These are phyloP conservation scores for Myxozyma melibiosi DNA, from an alignment of 805 yeast genomes.

Conservation along the genomic window DNA sequence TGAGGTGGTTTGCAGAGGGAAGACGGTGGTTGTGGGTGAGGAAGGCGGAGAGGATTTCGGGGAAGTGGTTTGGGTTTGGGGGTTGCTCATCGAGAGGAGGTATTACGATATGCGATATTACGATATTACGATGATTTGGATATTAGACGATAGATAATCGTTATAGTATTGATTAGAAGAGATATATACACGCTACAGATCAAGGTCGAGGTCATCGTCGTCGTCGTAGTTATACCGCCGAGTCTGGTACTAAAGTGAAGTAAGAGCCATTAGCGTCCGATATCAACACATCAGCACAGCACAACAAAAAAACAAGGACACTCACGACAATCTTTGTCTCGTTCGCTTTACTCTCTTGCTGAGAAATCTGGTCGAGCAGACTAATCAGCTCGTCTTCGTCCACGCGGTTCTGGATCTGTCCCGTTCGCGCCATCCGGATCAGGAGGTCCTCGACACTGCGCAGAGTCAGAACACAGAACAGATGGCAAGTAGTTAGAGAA, in stretches of 20 bases:
- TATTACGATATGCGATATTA: too few species aligned
- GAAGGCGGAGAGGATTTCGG: too few species aligned
- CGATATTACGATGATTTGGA: not conserved
- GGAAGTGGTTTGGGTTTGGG: too few species aligned
- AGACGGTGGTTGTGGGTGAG: too few species aligned
- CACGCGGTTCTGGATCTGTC: conserved; percentile 74
- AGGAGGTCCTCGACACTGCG: conserved; percentile 74
- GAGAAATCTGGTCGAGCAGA: conserved; percentile 78
- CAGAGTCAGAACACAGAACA: not conserved
- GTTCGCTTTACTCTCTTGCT: conserved; percentile 58
- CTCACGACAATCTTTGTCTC: conserved; percentile 63
- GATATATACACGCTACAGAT: not conserved
- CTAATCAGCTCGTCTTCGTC: conserved; percentile 80
- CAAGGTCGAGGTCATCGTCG: conserved; percentile 25
- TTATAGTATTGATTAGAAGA: not conserved
- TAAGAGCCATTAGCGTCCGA: not conserved
- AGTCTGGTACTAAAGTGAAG: conserved; percentile 26
- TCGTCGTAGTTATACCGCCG: conserved; percentile 22
- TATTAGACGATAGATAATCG: not conserved
- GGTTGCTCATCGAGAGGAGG: too few species aligned
- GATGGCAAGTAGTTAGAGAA: not conserved
- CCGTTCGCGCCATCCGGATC: conserved; percentile 69
- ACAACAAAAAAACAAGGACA: not conserved
- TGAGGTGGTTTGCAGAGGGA: not conserved
- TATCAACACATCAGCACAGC: not conserved